phyloP scores from a whole-genome alignment of 108 stramenopile genomes.

The Skeletonema menzelii region DNA sequence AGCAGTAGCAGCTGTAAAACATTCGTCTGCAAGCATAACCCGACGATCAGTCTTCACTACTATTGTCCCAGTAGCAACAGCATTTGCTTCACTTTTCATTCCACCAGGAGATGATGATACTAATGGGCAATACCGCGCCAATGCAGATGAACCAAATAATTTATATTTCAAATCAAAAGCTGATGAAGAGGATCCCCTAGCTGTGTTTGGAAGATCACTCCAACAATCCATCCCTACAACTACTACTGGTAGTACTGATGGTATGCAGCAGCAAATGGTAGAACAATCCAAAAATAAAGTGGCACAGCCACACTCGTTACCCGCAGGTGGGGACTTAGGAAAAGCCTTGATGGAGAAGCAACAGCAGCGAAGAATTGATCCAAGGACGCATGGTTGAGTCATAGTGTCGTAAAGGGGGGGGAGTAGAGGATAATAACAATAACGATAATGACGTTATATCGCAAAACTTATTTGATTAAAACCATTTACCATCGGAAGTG shows the following conservation, averaged over 20 bases:
- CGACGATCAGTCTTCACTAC: background rate
- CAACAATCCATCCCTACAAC: background rate
- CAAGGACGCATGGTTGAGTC: slow-evolving; percentile 19
- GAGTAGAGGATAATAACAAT: background rate
- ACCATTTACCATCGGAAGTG: slow-evolving; percentile 12
- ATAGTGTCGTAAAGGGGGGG: background rate
- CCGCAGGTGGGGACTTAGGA: slow-evolving; percentile 9
- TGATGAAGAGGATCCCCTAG: slow-evolving; percentile 21
- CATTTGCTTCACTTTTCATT: background rate
- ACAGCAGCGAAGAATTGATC: slow-evolving; percentile 24
- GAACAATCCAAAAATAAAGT: background rate
- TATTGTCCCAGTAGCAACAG: background rate
- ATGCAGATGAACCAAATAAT: slow-evolving; percentile 22
- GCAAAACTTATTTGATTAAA: slow-evolving; percentile 7
- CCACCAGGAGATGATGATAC: background rate
- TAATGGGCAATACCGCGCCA: background rate
- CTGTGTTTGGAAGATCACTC: slow-evolving; percentile 15
- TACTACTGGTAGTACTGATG: background rate
- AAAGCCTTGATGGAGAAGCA: slow-evolving; percentile 12
- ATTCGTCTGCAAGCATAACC: background rate
- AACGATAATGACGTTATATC: background rate
- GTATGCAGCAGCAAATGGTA: background rate
- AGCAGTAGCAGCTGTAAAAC: background rate
- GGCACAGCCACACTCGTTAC: background rate
- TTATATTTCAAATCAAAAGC: slow-evolving; percentile 10